These are phyloP conservation scores for Aschersonia sp. DNA, from an alignment of 2,329 filamentous ascomycete genomes.

Conservation along the genomic window DNA sequence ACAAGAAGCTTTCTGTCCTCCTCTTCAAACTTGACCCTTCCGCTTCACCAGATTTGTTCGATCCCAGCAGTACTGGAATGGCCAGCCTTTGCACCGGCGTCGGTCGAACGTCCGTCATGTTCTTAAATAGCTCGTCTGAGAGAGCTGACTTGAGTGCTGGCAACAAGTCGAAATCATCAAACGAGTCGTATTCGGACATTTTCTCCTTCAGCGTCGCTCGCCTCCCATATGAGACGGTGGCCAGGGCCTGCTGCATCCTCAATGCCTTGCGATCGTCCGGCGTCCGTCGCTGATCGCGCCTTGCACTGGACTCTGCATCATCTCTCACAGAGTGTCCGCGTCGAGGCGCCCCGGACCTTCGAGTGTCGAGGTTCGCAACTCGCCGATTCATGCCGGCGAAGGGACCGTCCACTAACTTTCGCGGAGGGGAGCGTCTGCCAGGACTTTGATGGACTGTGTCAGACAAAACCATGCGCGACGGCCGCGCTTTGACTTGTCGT, in stretches of 20 bases:
- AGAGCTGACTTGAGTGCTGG: conserved; percentile 59
- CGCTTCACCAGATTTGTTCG: conserved; percentile 17
- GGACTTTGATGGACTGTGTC: conserved; percentile 32
- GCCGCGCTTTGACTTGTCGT: conserved; percentile 19
- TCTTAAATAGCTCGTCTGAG: conserved; percentile 56
- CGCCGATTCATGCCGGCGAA: conserved; percentile 43
- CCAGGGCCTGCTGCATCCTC: conserved; percentile 80
- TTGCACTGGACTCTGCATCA: conserved; percentile 8
- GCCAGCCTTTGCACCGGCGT: conserved; percentile 84
- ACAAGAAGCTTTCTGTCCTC: conserved; percentile 44
- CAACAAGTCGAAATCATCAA: conserved; percentile 67
- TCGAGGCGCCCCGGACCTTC: conserved; percentile 8
- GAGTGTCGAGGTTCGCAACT: conserved; percentile 23
- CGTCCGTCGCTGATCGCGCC: conserved; percentile 20
- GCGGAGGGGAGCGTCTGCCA: conserved; percentile 20
- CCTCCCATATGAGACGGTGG: conserved; percentile 62
- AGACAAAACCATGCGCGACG: conserved; percentile 45
- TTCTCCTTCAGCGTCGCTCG: conserved; percentile 34
- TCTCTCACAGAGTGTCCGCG: conserved; percentile 6
- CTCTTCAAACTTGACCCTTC: conserved; percentile 18
- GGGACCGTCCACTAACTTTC: conserved; percentile 28
- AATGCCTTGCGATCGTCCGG: conserved; percentile 52
- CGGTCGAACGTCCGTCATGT: conserved; percentile 60
- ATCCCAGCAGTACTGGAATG: conserved; percentile 64
- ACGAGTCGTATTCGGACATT: conserved; percentile 58